Base-by-base conservation (phyloP, 441 rosid genomes). In the Brassica balearica region DNA sequence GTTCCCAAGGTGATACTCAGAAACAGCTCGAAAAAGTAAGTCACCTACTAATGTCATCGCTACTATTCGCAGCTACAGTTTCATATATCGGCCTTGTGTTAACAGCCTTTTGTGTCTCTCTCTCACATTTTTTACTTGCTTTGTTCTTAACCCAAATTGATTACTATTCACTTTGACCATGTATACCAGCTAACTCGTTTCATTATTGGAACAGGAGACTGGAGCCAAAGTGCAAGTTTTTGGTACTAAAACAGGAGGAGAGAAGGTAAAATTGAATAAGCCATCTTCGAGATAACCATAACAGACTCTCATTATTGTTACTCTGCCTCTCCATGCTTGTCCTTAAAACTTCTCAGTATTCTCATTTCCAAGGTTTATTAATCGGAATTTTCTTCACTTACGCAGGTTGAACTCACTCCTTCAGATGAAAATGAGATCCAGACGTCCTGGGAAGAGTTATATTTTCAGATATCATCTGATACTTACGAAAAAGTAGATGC, bases 401-500 rank as follows among this genome's bases (percentile, higher is more conserved):
- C 69, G 53, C 86, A 95, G 99, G 90, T 85, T 80, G 97, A 94
- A 78, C 84, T 92, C 77, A 86, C 89, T 77, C 76, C 91, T 69
- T 81, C 91, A 51, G 91, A 88, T 80, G 87, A 79, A 74, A 85
- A 70, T 76, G 90, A 86, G 64, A 69, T 75, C 76, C 84, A 75
- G 43, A 71, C 63, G 69, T 74, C 83, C 14, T 90, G 83, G 81
- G 84, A 92, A 83, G 96, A 90, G 78, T 81, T 96, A 72, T 82
- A 80, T 69, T 84, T 93, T 72, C 89, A 83, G 72, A 82, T 96
- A 83, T 86, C 92, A 67, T 97, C 97, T 8, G 96, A 94, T 68
- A 87, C 92, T 32, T 92, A 82, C 83, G 95, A 92, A 76, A 96
- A 93, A 87, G 94, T 92, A 65, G 98, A 96, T 77, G 90, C 89